Percentiles rank a stretch among this genome's conserved stretches.
Evolutionary conservation across 257 asterid species (phyloP).

Genomic region (Datura wrightii): DNA sequence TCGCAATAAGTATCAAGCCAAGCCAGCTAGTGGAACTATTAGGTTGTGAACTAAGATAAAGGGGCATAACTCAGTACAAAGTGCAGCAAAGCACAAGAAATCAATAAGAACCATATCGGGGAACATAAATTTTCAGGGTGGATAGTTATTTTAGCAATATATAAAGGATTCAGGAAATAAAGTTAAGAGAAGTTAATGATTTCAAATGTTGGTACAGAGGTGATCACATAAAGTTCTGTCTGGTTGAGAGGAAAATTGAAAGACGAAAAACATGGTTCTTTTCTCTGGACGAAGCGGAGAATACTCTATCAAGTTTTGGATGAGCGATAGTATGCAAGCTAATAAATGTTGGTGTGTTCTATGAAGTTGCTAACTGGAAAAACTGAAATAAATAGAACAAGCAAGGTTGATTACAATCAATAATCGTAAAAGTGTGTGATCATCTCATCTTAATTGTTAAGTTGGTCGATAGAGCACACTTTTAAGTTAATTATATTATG

Average conservation of each 20-base stretch:
- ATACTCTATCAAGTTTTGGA: background rate
- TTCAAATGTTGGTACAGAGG: background rate
- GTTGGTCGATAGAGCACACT: background rate
- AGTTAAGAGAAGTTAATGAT: background rate
- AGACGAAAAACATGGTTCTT: background rate
- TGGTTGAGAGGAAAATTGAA: background rate
- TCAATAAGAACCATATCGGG: background rate
- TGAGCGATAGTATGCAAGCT: background rate
- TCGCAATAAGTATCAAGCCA: background rate
- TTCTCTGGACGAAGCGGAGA: background rate
- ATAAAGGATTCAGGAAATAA: constrained; percentile 18
- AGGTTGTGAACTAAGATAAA: background rate
- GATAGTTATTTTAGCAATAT: background rate
- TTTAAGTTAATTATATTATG: background rate
- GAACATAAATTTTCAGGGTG: background rate
- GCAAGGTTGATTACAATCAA: background rate
- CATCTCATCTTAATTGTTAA: background rate
- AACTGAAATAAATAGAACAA: background rate
- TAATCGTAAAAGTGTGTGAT: background rate
- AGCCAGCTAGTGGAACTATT: background rate
- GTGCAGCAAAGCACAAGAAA: background rate
- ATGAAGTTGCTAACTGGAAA: background rate
- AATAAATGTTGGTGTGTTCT: background rate
- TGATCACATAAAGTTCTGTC: background rate
- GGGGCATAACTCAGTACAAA: background rate